phyloP scores from a whole-genome alignment of 352 stramenopile species.

The Phytophthora tubulina region DNA sequence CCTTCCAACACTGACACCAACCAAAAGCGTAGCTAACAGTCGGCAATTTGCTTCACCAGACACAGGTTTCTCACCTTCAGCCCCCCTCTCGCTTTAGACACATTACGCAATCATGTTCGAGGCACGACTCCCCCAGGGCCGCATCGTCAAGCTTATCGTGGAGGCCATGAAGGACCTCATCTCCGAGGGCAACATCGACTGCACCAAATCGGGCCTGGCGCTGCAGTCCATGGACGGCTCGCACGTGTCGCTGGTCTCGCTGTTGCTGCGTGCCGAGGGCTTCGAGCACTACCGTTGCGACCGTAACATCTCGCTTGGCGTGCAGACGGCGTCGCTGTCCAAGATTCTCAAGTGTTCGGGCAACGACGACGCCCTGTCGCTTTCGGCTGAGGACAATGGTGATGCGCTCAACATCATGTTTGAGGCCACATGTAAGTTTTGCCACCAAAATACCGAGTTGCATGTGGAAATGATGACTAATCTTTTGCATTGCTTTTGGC shows the following conservation, averaged over 20 bases:
- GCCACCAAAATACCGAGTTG: constrained; percentile 7
- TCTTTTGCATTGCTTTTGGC: constrained; percentile 13
- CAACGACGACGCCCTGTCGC: constrained; percentile 98
- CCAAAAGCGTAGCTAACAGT: constrained; percentile 41
- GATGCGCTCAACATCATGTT: constrained; percentile 99
- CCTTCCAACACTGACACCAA: constrained; percentile 21
- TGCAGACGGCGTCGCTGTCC: constrained; percentile 97
- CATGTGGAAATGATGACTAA: constrained; percentile 7
- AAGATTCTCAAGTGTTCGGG: constrained; percentile 99
- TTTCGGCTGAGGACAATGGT: constrained; percentile 98
- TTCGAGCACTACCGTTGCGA: constrained; percentile 99
- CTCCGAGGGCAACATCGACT: constrained; percentile 98
- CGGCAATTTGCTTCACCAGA: constrained; percentile 47
- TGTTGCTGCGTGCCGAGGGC: constrained; percentile 93
- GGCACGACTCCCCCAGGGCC: constrained; percentile 95
- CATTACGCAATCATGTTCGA: constrained; percentile 96
- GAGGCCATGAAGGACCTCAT: constrained; percentile 99
- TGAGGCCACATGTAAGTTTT: constrained; percentile 92
- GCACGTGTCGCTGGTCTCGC: constrained; percentile 98
- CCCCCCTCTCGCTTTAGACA: constrained; percentile 5
- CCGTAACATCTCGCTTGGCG: constrained; percentile 96
- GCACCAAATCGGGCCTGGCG: constrained; percentile 92
- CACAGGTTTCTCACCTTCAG: constrained; percentile 6
- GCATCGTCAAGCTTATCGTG: constrained; percentile 99
- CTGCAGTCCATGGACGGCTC: constrained; percentile 99